Base-by-base conservation (phyloP, 2,329 filamentous ascomycete genomes). In the Claviceps pusilla region DNA sequence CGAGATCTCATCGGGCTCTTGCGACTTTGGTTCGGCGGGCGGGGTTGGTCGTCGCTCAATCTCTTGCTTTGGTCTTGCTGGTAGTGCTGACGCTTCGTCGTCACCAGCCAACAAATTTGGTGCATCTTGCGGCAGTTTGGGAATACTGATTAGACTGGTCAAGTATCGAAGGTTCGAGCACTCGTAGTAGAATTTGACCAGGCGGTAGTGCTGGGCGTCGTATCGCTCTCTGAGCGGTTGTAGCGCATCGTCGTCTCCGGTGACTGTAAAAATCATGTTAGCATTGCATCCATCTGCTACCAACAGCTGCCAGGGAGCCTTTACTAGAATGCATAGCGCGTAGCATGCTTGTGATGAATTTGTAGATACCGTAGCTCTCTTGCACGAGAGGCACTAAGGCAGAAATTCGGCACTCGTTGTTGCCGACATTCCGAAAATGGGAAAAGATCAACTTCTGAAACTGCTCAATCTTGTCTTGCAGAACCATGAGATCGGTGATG, bases 401-500 rank as follows among this genome's bases (percentile, higher is more conserved):
- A 14, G 91, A 94, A 64, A 98, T 98, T 58, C 91, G 81, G 69
- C 91, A 97, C 69, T 98, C 93, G 64, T 97, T 98, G 72, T 95
- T 95, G 50, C 86, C 84, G 31, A 90, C 87, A 60, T 84, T 82
- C 57, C 90, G 84, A 72, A 98, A 97, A 70, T 97, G 89, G 4
- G 93, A 93, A 71, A 97, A 98, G 64, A 97, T 93, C 59, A 98
- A 78, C 73, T 97, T 98, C 69, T 98, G 93, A 72, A 98, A 97
- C 60, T 89, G 85, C 70, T 98, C 93, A 62, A 98, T 98, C 76
- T 95, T 91, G 69, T 98, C 93, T 68, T 98, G 93, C 56, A 98
- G 77, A 9, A 84, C 86, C 90, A 97, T 96, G 54, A 98, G 79
- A 69, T 98, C 93, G 60, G 85, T 87, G 62, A 98, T 97, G 29